Conservation (phyloP, 2,329 filamentous ascomycete genomes). For the Neocucurbitaria cava region DNA sequence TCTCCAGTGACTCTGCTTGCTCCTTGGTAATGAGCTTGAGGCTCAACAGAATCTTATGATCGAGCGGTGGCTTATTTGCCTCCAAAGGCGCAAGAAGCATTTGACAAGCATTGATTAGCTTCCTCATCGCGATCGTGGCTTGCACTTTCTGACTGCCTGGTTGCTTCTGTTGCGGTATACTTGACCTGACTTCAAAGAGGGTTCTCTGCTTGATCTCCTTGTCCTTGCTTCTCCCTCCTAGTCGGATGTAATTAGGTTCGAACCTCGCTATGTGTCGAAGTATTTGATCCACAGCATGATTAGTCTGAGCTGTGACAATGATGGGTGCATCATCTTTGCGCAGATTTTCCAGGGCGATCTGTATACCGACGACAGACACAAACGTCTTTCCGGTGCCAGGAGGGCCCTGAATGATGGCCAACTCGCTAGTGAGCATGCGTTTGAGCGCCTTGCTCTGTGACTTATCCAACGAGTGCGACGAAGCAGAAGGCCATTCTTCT, state of each 20-base stretch:
- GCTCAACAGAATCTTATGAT: conserved; percentile 56
- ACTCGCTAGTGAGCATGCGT: conserved; percentile 72
- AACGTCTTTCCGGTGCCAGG: conserved; percentile 83
- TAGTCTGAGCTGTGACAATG: conserved; percentile 83
- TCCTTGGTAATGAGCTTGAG: conserved; percentile 65
- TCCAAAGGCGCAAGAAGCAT: conserved; percentile 36
- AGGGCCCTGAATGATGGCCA: conserved; percentile 84
- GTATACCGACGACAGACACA: conserved; percentile 76
- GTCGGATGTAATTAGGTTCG: conserved; percentile 67
- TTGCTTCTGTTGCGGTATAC: conserved; percentile 23
- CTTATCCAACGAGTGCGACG: conserved; percentile 63
- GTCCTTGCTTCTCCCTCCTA: conserved; percentile 75
- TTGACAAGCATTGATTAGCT: conserved; percentile 30
- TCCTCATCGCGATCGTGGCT: conserved; percentile 53
- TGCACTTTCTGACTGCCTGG: conserved; percentile 50
- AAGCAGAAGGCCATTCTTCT: conserved; percentile 60
- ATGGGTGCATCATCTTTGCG: conserved; percentile 67
- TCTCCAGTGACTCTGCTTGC: conserved; percentile 68
- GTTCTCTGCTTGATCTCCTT: conserved; percentile 69
- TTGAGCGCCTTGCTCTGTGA: conserved; percentile 75
- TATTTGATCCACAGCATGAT: conserved; percentile 87
- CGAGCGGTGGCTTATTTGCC: conserved; percentile 23
- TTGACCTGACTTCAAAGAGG: conserved; percentile 65
- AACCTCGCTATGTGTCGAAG: conserved; percentile 69
- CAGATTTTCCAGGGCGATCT: conserved; percentile 68